Base-by-base conservation (phyloP, 495 filamentous ascomycete genomes). In the Annulohypoxylon bovei region DNA sequence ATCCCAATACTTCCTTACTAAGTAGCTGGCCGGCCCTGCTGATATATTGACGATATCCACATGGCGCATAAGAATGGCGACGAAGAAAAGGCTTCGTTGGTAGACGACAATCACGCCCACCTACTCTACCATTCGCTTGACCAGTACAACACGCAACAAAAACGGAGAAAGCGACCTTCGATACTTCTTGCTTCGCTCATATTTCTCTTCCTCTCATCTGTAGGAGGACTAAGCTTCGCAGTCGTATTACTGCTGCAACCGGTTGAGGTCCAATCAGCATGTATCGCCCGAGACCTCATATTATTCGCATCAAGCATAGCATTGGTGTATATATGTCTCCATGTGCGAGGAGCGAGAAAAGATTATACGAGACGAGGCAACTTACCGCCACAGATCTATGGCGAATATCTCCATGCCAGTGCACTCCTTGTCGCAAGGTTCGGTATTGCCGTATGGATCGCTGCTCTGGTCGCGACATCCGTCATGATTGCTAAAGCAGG, bases 381-480 rank as follows among this genome's bases (percentile, higher is more conserved):
- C 3, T 65, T 70, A 1, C 72, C 72, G 14, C 75, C 75, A 16
- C 72, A 75, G 37, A 54, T 69, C 1, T 65, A 75, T 11, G 75
- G 75, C 12, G 33, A 71, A 0, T 77, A 75, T 33, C 55, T 77
- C 9, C 75, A 75, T 46, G 75, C 72, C 35, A 74, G 75, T n/a
- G 75, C 75, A 27, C 60, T 77, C 50, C 65, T 77, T n/a, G 44
- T 73, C n/a, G 62, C 73, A n/a, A 71, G 75, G 37, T 55, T 77
- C 5, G 42, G 62, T 18, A 77, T 77, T 28, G 65, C 56, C 11
- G 52, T 67, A 16, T 77, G 75, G 75, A 25, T 74, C 14, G 70
- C 57, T 25, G 70, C 75, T 53, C 44, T 77, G 4, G 62, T 72
- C 8, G 70, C 73, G 14, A 75, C 75, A 6, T 58, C 58, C 12